Percentiles rank a stretch among this genome's conserved stretches.
These are phyloP conservation scores for Ilyonectria mors-panacis DNA, from an alignment of 2,329 filamentous ascomycete species.

Conservation along the genomic window DNA sequence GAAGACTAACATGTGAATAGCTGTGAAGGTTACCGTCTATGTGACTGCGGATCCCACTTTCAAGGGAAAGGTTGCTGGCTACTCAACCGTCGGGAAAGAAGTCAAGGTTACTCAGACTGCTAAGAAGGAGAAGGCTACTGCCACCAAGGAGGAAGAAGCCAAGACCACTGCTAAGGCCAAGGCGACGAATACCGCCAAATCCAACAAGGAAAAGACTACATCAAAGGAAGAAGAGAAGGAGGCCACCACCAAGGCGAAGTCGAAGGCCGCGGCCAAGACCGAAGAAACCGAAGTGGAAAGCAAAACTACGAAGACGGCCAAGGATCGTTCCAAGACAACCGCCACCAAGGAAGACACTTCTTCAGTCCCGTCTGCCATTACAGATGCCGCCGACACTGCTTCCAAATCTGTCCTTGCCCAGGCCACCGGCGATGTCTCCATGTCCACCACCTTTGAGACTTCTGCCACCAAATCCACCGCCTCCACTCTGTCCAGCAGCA, in stretches of 20 bases:
- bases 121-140: constrained; percentile 15
- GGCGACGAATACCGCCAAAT: constrained; percentile 32
- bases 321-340: constrained; percentile 33
- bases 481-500: constrained; percentile 39
- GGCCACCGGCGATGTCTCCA: constrained; percentile 45
- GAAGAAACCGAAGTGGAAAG: constrained; percentile 23
- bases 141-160: constrained; percentile 14
- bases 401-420: constrained; percentile 51
- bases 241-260: constrained; percentile 35
- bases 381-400: constrained; percentile 43
- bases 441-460: constrained; percentile 23
- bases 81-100: constrained; percentile 53
- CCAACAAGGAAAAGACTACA: constrained; percentile 35
- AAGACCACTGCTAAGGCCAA: constrained; percentile 18
- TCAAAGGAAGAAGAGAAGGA: constrained; percentile 41
- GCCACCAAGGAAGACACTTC: constrained; percentile 37
- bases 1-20: constrained; percentile 33
- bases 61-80: constrained; percentile 60
- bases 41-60: constrained; percentile 60
- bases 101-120: constrained; percentile 34
- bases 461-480: constrained; percentile 35
- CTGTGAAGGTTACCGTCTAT: constrained; percentile 57
- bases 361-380: constrained; percentile 48
- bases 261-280: constrained; percentile 31
- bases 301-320: constrained; percentile 19